Evolutionary conservation across 371 early-diverging fungal species (phyloP).

Genomic region (Saksenaea vasiformis): DNA sequence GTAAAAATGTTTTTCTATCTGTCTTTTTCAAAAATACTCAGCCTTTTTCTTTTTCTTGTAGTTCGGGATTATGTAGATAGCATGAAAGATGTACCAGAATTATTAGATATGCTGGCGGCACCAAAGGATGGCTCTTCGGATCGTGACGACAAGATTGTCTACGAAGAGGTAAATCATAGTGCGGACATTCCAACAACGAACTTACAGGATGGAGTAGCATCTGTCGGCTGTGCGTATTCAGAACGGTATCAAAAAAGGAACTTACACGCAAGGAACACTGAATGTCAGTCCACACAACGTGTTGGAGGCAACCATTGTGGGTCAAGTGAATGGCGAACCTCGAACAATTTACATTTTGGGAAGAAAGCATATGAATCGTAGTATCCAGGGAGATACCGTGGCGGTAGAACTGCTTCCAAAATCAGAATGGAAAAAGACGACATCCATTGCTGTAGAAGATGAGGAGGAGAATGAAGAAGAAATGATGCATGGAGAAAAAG

Average conservation of each 20-base stretch:
- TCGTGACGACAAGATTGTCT: slow-evolving; percentile 51
- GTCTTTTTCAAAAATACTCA: not conserved
- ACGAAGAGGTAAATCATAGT: slow-evolving; percentile 54
- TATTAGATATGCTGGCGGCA: slow-evolving; percentile 86
- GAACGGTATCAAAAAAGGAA: slow-evolving; percentile 85
- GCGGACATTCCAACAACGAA: not conserved
- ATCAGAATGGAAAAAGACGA: slow-evolving; percentile 78
- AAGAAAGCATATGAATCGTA: slow-evolving; percentile 85
- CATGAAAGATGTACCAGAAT: slow-evolving; percentile 69
- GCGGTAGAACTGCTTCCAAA: slow-evolving; percentile 87
- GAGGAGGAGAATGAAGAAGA: slow-evolving; percentile 56
- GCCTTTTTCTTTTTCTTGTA: slow-evolving; percentile 13
- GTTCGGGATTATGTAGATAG: slow-evolving; percentile 55
- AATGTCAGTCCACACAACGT: slow-evolving; percentile 85
- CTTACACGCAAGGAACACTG: slow-evolving; percentile 80
- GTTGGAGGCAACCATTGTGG: slow-evolving; percentile 82
- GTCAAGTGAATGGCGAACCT: slow-evolving; percentile 74
- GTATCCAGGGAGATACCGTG: slow-evolving; percentile 89
- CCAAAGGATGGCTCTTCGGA: slow-evolving; percentile 41
- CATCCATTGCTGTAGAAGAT: slow-evolving; percentile 73
- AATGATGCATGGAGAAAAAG: slow-evolving; percentile 47
- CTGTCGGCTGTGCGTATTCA: slow-evolving; percentile 70
- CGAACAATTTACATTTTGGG: slow-evolving; percentile 80
- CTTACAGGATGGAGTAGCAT: slow-evolving; percentile 48
- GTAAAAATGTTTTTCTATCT: slow-evolving; percentile 29